Evolutionary conservation across 768 basidiomycete genomes (phyloP).

Genomic region (Leccinum variicolor): DNA sequence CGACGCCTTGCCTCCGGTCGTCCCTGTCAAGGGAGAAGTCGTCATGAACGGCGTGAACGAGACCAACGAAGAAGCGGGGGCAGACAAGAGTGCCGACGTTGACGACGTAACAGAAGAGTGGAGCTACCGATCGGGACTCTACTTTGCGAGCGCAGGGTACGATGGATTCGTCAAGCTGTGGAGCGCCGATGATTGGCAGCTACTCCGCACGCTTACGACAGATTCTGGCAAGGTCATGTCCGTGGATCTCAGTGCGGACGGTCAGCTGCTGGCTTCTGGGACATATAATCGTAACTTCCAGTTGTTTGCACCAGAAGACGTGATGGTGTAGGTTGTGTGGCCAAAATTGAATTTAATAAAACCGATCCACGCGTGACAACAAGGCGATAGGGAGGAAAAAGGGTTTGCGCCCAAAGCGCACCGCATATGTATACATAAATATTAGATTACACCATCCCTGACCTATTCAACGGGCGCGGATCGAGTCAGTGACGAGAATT

Average conservation of each 20-base stretch:
- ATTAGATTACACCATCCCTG: conserved; percentile 41
- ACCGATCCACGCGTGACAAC: conserved; percentile 29
- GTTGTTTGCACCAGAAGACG: conserved; percentile 79
- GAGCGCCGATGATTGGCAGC: conserved; percentile 98
- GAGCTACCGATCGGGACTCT: conserved; percentile 83
- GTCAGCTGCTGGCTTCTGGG: conserved; percentile 80
- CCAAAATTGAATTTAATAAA: conserved; percentile 22
- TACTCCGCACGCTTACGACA: conserved; percentile 82
- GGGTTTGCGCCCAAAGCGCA: conserved; percentile 1
- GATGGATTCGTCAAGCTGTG: conserved; percentile 95
- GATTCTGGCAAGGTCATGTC: conserved; percentile 99
- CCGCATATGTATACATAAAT: conserved; percentile 18
- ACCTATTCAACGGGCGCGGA: conserved; percentile 26
- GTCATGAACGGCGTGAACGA: conserved; percentile 49
- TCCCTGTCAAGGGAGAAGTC: conserved; percentile 40
- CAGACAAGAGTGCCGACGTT: conserved; percentile 25
- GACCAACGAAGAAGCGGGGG: conserved; percentile 22
- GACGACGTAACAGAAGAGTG: conserved; percentile 51
- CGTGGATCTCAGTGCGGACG: conserved; percentile 85
- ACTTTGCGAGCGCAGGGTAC: conserved; percentile 91
- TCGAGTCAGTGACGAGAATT: conserved; percentile 19
- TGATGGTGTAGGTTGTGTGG: conserved; percentile 27
- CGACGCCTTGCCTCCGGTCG: conserved; percentile 47
- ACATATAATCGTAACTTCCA: conserved; percentile 96
- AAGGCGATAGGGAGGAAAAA: conserved; percentile 22